Evolutionary conservation across 805 yeast genomes (phyloP).

Genomic region (Kodamaea lidongshanica): DNA sequence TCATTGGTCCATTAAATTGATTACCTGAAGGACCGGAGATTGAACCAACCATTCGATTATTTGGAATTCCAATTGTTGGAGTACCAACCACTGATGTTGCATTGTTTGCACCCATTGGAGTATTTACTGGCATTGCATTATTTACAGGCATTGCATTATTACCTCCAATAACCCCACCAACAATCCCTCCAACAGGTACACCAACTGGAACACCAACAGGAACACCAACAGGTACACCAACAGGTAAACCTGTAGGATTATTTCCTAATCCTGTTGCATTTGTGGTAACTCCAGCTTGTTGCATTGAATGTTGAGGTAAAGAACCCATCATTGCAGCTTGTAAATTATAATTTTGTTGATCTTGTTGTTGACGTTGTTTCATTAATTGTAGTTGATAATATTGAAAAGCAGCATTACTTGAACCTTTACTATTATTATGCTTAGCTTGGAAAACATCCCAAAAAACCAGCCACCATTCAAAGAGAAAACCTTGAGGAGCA

Average conservation of each 20-base stretch:
- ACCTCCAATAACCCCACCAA: slow-evolving; percentile 1
- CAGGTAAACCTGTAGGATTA: too few relatives aligned
- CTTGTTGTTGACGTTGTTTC: slow-evolving; percentile 56
- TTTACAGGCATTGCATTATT: slow-evolving; percentile 9
- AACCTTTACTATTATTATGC: slow-evolving; percentile 37
- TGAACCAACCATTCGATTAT: too few relatives aligned
- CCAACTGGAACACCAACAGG: slow-evolving; percentile 5
- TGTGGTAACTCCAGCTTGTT: too few relatives aligned
- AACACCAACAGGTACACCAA: slow-evolving; percentile 6
- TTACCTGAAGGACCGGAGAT: too few relatives aligned
- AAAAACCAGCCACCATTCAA: slow-evolving; percentile 95
- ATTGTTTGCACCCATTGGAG: slow-evolving; percentile 17
- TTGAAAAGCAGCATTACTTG: slow-evolving; percentile 53
- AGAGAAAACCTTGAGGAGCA: slow-evolving; percentile 79
- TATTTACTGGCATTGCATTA: slow-evolving; percentile 11
- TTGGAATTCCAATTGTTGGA: slow-evolving; percentile 3
- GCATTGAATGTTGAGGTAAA: slow-evolving; percentile 5
- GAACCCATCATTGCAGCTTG: slow-evolving; percentile 15
- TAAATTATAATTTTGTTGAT: slow-evolving; percentile 36
- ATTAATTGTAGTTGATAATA: slow-evolving; percentile 60
- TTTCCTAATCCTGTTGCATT: too few relatives aligned
- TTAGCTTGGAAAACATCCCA: slow-evolving; percentile 91
- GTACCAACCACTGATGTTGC: slow-evolving; percentile 18
- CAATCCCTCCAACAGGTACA: slow-evolving; percentile 2
- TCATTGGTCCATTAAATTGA: too few relatives aligned